Base-by-base conservation (phyloP, 192 early-diverging fungal genomes). In the Lobosporangium transversale region DNA sequence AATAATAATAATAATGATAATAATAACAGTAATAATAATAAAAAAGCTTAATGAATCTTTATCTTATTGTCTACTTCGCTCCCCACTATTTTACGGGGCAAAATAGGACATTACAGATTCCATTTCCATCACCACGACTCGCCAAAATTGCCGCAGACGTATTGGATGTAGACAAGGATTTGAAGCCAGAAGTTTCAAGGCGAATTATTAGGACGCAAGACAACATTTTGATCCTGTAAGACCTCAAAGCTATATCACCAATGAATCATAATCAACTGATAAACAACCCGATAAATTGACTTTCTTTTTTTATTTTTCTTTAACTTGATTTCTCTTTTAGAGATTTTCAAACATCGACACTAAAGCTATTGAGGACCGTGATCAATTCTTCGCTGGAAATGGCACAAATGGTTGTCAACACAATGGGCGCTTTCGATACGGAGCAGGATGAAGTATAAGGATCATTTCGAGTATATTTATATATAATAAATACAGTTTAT, bases 131-230 rank as follows among this genome's bases (percentile, higher is more conserved):
- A 30, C 15, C 73, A 36, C 33, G 73, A 30, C 18, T 76, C 21
- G 73, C 73, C 43, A 76, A 62, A 37, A 67, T 76, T 43, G 73
- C 73, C n/a, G 73, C 73, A 29, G 53, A 62, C 58, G 73, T 76
- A 9, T 27, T 76, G 20, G 73, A 76, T 61, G 73, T 76, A 4
- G 73, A 76, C 58, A 76, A 58, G 64, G 73, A 76, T 67, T 30
- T 76, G 49, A 76, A 76, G 50, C 73, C 73, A 35, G 73, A 76
- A 32, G 65, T 76, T 10, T 76, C 73, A 27, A 43, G 57, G 45
- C 73, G 73, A 12, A 43, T 66, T 44, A 67, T 76, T 17, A 62
- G 24, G 1, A 76, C 73, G 18, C 57, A 76, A 37, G 65, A 76
- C 5, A 37, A 61, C 35, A 76, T 62, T 11, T 33, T 76, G 36